Evolutionary conservation across 2,329 filamentous ascomycete species (phyloP).

Genomic region (Coleophoma eucalyptorum): DNA sequence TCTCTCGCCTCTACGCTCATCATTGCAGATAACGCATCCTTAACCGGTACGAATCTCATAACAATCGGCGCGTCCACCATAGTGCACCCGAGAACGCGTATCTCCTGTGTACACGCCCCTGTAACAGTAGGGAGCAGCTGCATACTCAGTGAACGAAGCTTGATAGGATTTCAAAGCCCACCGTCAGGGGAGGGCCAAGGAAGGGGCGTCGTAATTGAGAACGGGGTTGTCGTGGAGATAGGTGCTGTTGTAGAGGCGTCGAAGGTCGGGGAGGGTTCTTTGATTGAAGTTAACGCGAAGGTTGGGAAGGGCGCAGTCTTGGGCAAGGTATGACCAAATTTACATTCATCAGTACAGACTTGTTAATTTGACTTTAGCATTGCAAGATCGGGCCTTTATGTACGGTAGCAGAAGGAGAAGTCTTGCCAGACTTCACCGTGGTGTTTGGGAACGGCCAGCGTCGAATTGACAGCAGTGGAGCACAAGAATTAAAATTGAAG

Average conservation of each 20-base stretch:
- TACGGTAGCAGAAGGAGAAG: slow-evolving; percentile 51
- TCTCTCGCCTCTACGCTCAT: slow-evolving; percentile 56
- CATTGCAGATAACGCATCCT: slow-evolving; percentile 58
- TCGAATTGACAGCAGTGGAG: slow-evolving; percentile 55
- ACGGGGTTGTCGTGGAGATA: slow-evolving; percentile 60
- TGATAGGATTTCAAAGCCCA: slow-evolving; percentile 44
- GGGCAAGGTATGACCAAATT: slow-evolving; percentile 48
- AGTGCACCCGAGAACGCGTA: slow-evolving; percentile 79
- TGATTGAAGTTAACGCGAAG: slow-evolving; percentile 57
- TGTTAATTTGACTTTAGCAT: slow-evolving; percentile 39
- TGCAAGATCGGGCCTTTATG: slow-evolving; percentile 68
- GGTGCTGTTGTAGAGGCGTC: slow-evolving; percentile 54
- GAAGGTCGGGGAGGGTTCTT: slow-evolving; percentile 46
- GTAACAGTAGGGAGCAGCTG: slow-evolving; percentile 79
- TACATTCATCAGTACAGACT: background rate
- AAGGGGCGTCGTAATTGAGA: slow-evolving; percentile 45
- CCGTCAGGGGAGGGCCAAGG: slow-evolving; percentile 11
- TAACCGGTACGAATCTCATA: slow-evolving; percentile 73
- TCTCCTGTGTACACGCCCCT: slow-evolving; percentile 75
- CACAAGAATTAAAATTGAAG: slow-evolving; percentile 59
- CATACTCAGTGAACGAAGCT: slow-evolving; percentile 70
- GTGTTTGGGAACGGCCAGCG: slow-evolving; percentile 62
- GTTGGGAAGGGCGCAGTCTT: slow-evolving; percentile 58
- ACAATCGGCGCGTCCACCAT: slow-evolving; percentile 74
- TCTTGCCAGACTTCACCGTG: slow-evolving; percentile 64